These are phyloP conservation scores for Monilinia laxa DNA, from an alignment of 2,329 filamentous ascomycete genomes.

Conservation along the genomic window DNA sequence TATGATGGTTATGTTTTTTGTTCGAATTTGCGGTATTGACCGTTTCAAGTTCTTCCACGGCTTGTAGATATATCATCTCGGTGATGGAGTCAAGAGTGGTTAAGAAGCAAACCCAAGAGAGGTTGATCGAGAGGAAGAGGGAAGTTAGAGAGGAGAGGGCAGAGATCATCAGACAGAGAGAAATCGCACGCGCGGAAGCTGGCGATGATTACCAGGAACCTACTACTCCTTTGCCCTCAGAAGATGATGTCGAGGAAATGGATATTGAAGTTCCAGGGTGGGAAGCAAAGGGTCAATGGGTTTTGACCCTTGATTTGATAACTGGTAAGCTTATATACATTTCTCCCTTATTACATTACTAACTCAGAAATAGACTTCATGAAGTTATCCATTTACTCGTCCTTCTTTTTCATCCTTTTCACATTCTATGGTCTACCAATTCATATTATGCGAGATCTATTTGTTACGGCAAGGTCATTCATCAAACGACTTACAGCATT, in stretches of 20 bases:
- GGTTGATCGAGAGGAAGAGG: conserved; percentile 64
- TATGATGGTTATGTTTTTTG: conserved; percentile 99
- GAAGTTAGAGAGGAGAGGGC: conserved; percentile 63
- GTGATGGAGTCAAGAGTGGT: conserved; percentile 75
- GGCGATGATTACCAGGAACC: conserved; percentile 30
- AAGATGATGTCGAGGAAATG: conserved; percentile 84
- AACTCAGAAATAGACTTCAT: conserved; percentile 66
- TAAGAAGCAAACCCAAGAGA: conserved; percentile 68
- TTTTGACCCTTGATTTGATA: conserved; percentile 82
- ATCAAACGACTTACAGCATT: conserved; percentile 86
- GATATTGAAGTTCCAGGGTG: conserved; percentile 94
- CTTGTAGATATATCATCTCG: conserved; percentile 74
- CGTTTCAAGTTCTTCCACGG: conserved; percentile 77
- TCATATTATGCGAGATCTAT: conserved; percentile 93
- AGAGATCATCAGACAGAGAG: conserved; percentile 46
- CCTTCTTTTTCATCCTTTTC: conserved; percentile 91
- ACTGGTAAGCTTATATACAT: conserved; percentile 57
- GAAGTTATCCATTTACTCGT: conserved; percentile 83
- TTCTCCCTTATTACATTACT: conserved; percentile 13
- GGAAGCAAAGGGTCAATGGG: conserved; percentile 92
- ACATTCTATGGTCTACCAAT: conserved; percentile 94
- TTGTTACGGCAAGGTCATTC: conserved; percentile 91
- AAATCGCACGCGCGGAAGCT: conserved; percentile 42
- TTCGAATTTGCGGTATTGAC: conserved; percentile 93
- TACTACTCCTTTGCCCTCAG: conserved; percentile 54